Evolutionary conservation across 2,329 filamentous ascomycete species (phyloP).

Genomic region (Diplodia corticola): DNA sequence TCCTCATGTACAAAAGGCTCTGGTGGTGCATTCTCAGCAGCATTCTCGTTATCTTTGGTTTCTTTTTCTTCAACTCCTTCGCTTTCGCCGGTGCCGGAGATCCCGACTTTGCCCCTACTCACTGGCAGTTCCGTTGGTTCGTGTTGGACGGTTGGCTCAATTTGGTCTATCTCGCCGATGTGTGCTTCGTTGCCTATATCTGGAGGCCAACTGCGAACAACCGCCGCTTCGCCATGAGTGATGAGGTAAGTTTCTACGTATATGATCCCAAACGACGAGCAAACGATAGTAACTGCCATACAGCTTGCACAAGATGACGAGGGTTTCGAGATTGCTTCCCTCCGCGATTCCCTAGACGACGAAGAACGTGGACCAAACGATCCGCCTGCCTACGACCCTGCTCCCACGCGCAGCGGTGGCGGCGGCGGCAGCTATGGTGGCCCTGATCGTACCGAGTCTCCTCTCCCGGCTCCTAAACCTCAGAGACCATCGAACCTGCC

Average conservation of each 20-base stretch:
- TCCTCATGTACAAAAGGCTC: constrained; percentile 94
- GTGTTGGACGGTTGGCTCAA: constrained; percentile 97
- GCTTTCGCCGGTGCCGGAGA: constrained; percentile 83
- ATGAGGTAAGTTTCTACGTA: constrained; percentile 64
- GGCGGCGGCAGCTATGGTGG: constrained; percentile 26
- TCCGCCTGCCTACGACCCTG: constrained; percentile 44
- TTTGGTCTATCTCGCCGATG: constrained; percentile 90
- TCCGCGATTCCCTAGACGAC: constrained; percentile 73
- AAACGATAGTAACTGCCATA: constrained; percentile 31
- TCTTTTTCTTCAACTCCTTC: constrained; percentile 98
- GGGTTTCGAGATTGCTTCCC: constrained; percentile 93
- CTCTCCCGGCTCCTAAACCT: constrained; percentile 55
- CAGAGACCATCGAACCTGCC: constrained; percentile 52
- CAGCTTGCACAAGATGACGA: constrained; percentile 95
- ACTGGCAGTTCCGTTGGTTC: constrained; percentile 98
- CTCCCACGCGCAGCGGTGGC: constrained; percentile 31
- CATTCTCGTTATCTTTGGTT: constrained; percentile 93
- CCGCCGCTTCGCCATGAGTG: constrained; percentile 95
- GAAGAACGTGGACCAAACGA: constrained; percentile 48
- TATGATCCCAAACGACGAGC: background rate
- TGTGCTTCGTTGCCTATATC: constrained; percentile 89
- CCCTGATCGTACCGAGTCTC: constrained; percentile 40
- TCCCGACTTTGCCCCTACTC: constrained; percentile 88
- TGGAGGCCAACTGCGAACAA: constrained; percentile 98
- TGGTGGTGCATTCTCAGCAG: constrained; percentile 96